Conservation (phyloP, 2,329 filamentous ascomycete species). For the Dothiorella sarmentorum region DNA sequence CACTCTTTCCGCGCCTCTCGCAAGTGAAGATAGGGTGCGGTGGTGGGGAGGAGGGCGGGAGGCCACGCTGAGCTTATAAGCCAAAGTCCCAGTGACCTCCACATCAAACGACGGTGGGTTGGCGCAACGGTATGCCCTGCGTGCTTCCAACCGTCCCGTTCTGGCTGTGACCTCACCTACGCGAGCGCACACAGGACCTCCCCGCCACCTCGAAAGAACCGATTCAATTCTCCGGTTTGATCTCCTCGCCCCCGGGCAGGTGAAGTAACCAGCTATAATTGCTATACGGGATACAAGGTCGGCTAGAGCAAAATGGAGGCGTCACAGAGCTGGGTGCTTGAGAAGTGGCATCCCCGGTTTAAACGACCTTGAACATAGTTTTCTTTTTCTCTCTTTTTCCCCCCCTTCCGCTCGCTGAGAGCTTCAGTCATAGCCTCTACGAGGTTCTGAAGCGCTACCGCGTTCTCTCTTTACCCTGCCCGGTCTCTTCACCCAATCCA, state of each 20-base stretch:
- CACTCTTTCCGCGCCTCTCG: no score
- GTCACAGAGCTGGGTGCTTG: background rate
- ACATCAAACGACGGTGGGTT: background rate
- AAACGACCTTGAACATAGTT: background rate
- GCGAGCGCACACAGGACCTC: background rate
- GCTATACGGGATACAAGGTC: background rate
- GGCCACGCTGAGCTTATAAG: background rate
- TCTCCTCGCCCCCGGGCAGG: background rate
- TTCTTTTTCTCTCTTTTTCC: background rate
- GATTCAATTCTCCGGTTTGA: background rate
- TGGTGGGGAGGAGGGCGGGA: background rate
- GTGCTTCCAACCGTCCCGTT: background rate
- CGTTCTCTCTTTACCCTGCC: no score
- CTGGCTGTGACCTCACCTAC: background rate
- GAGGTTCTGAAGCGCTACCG: no score
- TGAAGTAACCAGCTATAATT: background rate
- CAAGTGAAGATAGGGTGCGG: no score
- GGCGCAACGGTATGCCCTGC: background rate
- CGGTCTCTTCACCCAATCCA: no score
- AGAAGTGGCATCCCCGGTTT: background rate
- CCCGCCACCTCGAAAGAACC: constrained; percentile 10
- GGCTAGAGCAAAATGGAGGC: constrained; percentile 1
- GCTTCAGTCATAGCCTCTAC: no score
- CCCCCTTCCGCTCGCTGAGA: no score
- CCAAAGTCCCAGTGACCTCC: background rate